Evolutionary conservation across 345 rosid genomes (phyloP), one percentile per base, ranked within the genome.

Genomic region (Citrus hindsii): DNA sequence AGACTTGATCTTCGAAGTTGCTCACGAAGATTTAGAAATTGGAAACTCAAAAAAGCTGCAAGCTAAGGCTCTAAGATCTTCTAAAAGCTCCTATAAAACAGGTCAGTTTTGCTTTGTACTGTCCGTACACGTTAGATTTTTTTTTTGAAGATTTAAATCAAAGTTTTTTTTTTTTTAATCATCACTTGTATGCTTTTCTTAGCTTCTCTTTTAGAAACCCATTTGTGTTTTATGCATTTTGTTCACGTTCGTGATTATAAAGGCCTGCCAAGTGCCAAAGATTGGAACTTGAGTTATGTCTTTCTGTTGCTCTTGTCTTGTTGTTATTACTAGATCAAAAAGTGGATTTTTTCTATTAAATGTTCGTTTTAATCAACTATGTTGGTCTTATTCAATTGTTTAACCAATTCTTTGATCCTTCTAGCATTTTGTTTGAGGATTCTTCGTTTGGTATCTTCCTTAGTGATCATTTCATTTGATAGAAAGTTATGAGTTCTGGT

Each of bases 401-500:
- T 75, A 22, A 28, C 28, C 38, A 28, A 61, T 42, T 75, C 55
- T 70, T 25, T n/a, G 28, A 33, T 63, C 6, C 28, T 19, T 66
- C 51, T 65, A 75, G 71, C 48, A 22, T 7, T 51, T 65, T 13
- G n/a, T n/a, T 21, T 5, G 27, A 25, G 51, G 71, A 32, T 75
- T 63, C 38, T 67, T 32, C 48, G 37, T 21, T 77, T 74, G 80
- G 21, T 72, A 33, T 48, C 46, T 56, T 42, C 55, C 12, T 12
- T 64, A 53, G 16, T 40, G 55, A 53, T 38, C 16, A 70, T 76
- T 70, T 70, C 14, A 25, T 40, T 38, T 69, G 60, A 28, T 69
- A n/a, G 67, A 56, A 70, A 63, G 51, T 28, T 28, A 22, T 40
- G 80, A 81, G 53, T 76, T 40, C 30, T 58, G 83, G 37, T 56